These are phyloP conservation scores for Stropharia rugosoannulata DNA, from an alignment of 768 basidiomycete species.

Conservation along the genomic window DNA sequence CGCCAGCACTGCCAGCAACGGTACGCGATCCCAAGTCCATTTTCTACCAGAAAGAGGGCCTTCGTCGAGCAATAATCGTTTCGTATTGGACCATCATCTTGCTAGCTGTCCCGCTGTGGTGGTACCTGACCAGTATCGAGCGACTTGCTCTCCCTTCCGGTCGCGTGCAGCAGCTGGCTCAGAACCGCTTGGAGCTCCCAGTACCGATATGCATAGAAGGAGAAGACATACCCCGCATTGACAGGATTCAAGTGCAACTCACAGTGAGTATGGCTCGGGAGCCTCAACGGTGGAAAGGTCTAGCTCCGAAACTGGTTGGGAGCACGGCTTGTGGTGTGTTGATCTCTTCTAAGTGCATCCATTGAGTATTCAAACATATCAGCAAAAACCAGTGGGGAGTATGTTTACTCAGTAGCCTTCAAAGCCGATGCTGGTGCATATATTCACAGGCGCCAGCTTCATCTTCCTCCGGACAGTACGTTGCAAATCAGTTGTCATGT, in stretches of 20 bases:
- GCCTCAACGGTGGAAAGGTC: conserved; percentile 39
- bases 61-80: conserved; percentile 60
- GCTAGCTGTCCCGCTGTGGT: conserved; percentile 88
- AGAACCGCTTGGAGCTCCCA: conserved; percentile 44
- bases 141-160: conserved; percentile 69
- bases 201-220: conserved; percentile 40
- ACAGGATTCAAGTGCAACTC: conserved; percentile 8
- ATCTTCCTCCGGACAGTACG: conserved; percentile 28
- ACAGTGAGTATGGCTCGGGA: conserved; percentile 4
- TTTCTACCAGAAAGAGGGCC: conserved; percentile 47
- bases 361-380: neutral
- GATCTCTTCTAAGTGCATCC: neutral
- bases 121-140: conserved; percentile 88
- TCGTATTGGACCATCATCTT: conserved; percentile 81
- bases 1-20: conserved; percentile 16
- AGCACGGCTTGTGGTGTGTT: conserved; percentile 33
- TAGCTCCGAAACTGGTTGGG: conserved; percentile 34
- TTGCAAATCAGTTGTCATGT: neutral
- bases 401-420: conserved; percentile 11
- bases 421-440: neutral
- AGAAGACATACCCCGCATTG: conserved; percentile 8
- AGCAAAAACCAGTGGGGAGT: conserved; percentile 2
- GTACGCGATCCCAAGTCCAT: conserved; percentile 49
- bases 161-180: conserved; percentile 49
- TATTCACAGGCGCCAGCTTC: conserved; percentile 27